Conservation (phyloP, 2,329 filamentous ascomycete genomes). For the Scedosporium apiospermum region DNA sequence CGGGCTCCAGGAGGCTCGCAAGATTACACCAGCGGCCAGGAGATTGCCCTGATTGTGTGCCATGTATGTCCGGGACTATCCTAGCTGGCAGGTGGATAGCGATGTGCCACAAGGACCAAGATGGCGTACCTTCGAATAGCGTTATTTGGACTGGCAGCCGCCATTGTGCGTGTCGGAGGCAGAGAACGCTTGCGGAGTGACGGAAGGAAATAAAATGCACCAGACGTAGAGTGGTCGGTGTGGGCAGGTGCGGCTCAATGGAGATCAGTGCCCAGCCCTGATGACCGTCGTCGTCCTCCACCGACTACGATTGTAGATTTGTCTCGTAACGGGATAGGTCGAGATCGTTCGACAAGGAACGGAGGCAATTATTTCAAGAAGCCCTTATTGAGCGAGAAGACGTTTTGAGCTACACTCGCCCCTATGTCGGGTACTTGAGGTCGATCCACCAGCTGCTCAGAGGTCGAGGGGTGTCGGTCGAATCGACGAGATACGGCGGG, state of each 20-base stretch:
- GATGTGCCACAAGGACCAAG: not conserved
- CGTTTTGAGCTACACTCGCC: too few relatives aligned
- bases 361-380: not conserved
- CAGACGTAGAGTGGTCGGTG: not conserved
- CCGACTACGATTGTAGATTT: too few relatives aligned
- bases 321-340: too few relatives aligned
- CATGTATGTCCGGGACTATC: not conserved
- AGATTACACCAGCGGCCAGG: not conserved
- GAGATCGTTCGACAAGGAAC: not conserved
- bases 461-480: not conserved
- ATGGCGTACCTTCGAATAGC: constrained; percentile 55
- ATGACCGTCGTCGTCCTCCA: too few relatives aligned
- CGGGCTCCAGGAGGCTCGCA: not conserved
- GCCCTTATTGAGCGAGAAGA: not conserved
- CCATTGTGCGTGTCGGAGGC: constrained; percentile 24
- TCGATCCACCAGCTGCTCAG: too few relatives aligned
- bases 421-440: too few relatives aligned
- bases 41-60: not conserved
- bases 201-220: not conserved
- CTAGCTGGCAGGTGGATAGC: too few relatives aligned
- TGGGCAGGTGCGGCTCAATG: not conserved
- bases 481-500: not conserved
- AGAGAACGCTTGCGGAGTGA: not conserved
- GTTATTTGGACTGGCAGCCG: constrained; percentile 37
- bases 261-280: not conserved